Conservation (phyloP, 192 early-diverging fungal genomes). For the Linnemannia hyalina region DNA sequence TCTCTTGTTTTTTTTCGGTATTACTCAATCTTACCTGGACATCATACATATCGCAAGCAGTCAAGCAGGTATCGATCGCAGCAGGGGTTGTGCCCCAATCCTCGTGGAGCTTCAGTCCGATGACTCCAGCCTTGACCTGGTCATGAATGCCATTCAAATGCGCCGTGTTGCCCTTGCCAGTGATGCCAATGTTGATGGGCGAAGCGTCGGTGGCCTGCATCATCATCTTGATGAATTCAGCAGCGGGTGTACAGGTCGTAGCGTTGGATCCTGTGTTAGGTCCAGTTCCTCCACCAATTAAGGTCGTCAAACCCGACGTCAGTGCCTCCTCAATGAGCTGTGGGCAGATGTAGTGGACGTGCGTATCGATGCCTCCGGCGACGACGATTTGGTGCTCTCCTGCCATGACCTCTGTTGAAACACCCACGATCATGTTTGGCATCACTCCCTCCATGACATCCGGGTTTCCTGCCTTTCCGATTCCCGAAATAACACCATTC, state of each 20-base stretch:
- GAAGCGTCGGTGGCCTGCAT: slow-evolving; percentile 88
- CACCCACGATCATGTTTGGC: slow-evolving; percentile 90
- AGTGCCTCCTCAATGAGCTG: slow-evolving; percentile 89
- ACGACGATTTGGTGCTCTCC: slow-evolving; percentile 94
- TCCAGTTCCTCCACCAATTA: slow-evolving; percentile 94
- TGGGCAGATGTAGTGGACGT: slow-evolving; percentile 97
- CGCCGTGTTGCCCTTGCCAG: slow-evolving; percentile 95
- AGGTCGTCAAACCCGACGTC: slow-evolving; percentile 83
- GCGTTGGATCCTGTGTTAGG: slow-evolving; percentile 98
- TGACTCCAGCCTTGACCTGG: slow-evolving; percentile 87
- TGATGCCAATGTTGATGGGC: slow-evolving; percentile 94
- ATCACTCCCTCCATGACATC: slow-evolving; percentile 96
- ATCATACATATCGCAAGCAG: slow-evolving; percentile 89
- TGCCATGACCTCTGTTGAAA: slow-evolving; percentile 91
- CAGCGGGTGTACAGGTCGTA: slow-evolving; percentile 94
- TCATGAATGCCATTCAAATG: slow-evolving; percentile 76
- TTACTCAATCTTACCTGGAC: slow-evolving; percentile 66
- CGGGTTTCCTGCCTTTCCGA: slow-evolving; percentile 98
- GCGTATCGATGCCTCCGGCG: slow-evolving; percentile 94
- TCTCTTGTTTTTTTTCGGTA: background rate
- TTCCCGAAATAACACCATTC: slow-evolving; percentile 86
- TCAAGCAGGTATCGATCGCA: slow-evolving; percentile 91
- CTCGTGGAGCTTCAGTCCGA: slow-evolving; percentile 95
- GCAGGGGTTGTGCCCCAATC: slow-evolving; percentile 97
- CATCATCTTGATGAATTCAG: slow-evolving; percentile 89